Evolutionary conservation across 352 stramenopile species (phyloP), one percentile per base, ranked within the genome.

Genomic region (Pythium volutum): DNA sequence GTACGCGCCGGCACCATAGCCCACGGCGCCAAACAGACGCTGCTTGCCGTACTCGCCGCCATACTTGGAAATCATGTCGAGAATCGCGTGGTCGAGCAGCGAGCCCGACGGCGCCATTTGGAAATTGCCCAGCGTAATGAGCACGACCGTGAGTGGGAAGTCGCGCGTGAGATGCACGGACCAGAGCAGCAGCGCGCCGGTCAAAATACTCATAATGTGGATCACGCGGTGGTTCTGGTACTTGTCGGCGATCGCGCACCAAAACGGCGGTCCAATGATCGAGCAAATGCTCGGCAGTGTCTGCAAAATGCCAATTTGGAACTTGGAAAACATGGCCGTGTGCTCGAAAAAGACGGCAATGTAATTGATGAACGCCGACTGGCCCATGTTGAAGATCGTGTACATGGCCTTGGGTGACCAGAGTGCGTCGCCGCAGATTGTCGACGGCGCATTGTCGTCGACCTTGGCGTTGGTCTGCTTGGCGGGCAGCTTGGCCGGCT

Each of bases 11-110:
- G 68, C 47, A 9, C 84, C 84, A 59, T 80, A 93, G 26, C 84
- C 84, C 29, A 93, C 67, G 2, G 84, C 81, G 29, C 81, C 84
- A 52, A 89, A 91, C 55, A 93, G 70, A 0, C 84, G 81, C 66
- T 93, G 84, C 67, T 91, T 91, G 67, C 84, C 84, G 62, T 91
- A 93, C 64, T 93, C 84, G 16, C 81, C 82, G 42, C 84, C 81
- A 48, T 87, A 70, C 27, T 80, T 79, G 33, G 79, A 70, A 43
- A 91, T 68, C 42, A 93, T 69, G 38, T 82, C 74, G 10, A 93
- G 64, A 29, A 91, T 69, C 4, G 81, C 78, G 66, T 89, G 80
- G 65, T 93, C 84, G 27, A 91, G 59, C 45, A 93, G 59, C 27
- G 84, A 88, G 18, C 75, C 74, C 0, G 75, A 70, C 4, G 84